These are phyloP conservation scores for Lactarius psammicola DNA, from an alignment of 768 basidiomycete genomes.

Conservation along the genomic window DNA sequence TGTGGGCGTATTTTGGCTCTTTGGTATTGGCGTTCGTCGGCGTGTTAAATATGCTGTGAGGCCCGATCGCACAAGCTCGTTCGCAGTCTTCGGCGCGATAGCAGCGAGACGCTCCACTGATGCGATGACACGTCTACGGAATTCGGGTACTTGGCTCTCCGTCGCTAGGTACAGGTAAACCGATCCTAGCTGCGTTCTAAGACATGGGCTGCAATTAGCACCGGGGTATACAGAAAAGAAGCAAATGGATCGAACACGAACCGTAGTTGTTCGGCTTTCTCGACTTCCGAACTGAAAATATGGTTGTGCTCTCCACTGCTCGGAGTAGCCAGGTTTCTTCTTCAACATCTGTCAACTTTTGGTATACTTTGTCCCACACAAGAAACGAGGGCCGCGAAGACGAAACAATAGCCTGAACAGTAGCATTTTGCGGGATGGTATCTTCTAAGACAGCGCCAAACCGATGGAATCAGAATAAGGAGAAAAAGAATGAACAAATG, in stretches of 20 bases:
- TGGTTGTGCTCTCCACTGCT: conserved; percentile 52
- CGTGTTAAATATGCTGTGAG: conserved; percentile 48
- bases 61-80: conserved; percentile 58
- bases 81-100: conserved; percentile 48
- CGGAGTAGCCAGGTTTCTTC: conserved; percentile 79
- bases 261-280: conserved; percentile 56
- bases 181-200: conserved; percentile 60
- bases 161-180: conserved; percentile 68
- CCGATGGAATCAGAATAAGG: conserved; percentile 20
- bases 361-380: conserved; percentile 83
- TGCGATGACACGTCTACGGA: conserved; percentile 48
- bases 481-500: conserved; percentile 23
- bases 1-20: conserved; percentile 31
- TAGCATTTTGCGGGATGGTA: conserved; percentile 47
- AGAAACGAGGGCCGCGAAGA: conserved; percentile 80
- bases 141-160: conserved; percentile 52
- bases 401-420: conserved; percentile 45
- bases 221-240: background rate
- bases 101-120: conserved; percentile 43
- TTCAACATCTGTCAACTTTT: conserved; percentile 56
- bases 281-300: conserved; percentile 50
- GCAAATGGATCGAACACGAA: conserved; percentile 34
- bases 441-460: conserved; percentile 41
- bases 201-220: conserved; percentile 2
- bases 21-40: conserved; percentile 34